phyloP scores from a whole-genome alignment of 2,329 filamentous ascomycete genomes.

The Calonectria montana region DNA sequence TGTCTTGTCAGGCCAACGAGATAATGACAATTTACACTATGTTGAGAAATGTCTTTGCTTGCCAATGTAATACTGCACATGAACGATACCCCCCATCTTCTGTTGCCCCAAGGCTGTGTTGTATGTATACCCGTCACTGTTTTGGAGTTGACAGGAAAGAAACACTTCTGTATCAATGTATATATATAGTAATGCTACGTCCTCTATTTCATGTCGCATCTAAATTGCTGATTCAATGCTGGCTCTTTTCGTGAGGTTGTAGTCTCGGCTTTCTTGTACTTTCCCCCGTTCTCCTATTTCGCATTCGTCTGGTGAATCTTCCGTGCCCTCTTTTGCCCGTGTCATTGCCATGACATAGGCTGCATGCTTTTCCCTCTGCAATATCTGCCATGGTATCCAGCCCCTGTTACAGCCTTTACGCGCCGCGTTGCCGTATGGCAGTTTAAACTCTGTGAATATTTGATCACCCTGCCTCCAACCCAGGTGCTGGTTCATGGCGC shows the following conservation, averaged over 20 bases:
- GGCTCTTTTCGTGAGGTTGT: not conserved
- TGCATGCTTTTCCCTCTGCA: not conserved
- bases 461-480: not conserved
- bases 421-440: not conserved
- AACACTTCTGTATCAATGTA: not conserved
- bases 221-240: not conserved
- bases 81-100: not conserved
- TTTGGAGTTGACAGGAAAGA: not conserved
- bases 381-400: not conserved
- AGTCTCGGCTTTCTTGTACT: no score
- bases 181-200: not conserved
- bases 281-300: not conserved
- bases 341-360: not conserved
- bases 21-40: not conserved
- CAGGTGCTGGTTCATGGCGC: no score
- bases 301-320: not conserved
- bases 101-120: not conserved
- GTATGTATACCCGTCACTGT: not conserved
- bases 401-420: not conserved
- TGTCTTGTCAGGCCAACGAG: not conserved
- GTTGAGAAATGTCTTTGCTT: not conserved
- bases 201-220: not conserved
- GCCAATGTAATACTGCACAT: not conserved
- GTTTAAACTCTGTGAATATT: not conserved
- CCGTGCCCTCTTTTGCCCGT: not conserved